Evolutionary conservation across 495 filamentous ascomycete species (phyloP).

Genomic region (Poronia punctata): DNA sequence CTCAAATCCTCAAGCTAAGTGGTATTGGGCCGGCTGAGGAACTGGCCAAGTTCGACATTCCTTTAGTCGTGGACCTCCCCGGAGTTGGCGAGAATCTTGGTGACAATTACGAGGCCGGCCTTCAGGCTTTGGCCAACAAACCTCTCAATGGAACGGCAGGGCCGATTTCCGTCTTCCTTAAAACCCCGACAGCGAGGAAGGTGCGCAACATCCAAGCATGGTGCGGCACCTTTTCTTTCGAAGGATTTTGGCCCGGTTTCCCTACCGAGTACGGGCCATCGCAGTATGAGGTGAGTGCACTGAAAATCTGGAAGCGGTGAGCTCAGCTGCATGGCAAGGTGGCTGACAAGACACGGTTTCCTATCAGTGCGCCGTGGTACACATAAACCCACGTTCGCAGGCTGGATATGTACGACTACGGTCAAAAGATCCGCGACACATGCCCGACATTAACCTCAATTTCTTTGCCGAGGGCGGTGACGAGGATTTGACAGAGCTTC

Average conservation of each 20-base stretch:
- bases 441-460: constrained; percentile 49
- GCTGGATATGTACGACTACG: constrained; percentile 42
- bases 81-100: constrained; percentile 54
- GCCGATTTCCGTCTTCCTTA: constrained; percentile 30
- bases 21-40: constrained; percentile 37
- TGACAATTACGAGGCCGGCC: constrained; percentile 47
- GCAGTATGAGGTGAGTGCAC: constrained; percentile 24
- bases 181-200: constrained; percentile 36
- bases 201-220: constrained; percentile 41
- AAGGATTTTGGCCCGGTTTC: constrained; percentile 44
- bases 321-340: no score
- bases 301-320: no score
- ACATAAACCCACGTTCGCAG: constrained; percentile 43
- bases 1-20: constrained; percentile 50
- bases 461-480: constrained; percentile 42
- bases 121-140: constrained; percentile 25
- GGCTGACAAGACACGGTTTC: no score
- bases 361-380: constrained; percentile 39
- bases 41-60: constrained; percentile 38
- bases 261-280: constrained; percentile 35
- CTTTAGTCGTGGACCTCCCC: constrained; percentile 42
- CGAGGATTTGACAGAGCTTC: constrained; percentile 40
- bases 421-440: constrained; percentile 46
- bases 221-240: constrained; percentile 40
- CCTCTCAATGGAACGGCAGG: constrained; percentile 25